These are phyloP conservation scores for Pulveroboletus sp. DNA, from an alignment of 768 basidiomycete species.

Conservation along the genomic window DNA sequence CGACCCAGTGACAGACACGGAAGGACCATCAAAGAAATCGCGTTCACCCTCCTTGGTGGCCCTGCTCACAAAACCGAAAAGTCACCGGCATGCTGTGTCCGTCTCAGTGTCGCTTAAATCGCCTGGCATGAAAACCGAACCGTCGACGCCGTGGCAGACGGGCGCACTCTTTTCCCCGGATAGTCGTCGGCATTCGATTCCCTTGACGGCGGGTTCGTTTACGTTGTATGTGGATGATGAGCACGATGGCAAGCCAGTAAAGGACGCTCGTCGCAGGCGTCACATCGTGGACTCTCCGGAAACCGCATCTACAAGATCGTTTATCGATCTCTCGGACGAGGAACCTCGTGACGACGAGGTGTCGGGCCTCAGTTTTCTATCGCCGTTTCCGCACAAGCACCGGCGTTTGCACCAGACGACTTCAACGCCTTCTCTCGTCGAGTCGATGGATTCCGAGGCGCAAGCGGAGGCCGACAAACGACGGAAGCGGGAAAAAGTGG, in stretches of 20 bases:
- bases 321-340: conserved; percentile 69
- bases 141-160: conserved; percentile 34
- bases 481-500: conserved; percentile 72
- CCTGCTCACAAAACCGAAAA: conserved; percentile 29
- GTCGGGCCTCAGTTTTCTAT: conserved; percentile 29
- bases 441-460: conserved; percentile 49
- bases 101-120: conserved; percentile 25
- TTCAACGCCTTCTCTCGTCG: conserved; percentile 46
- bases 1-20: conserved; percentile 19
- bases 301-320: conserved; percentile 39
- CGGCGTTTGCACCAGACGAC: conserved; percentile 32
- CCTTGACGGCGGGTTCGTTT: conserved; percentile 48
- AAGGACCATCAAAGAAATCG: conserved; percentile 29
- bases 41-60: conserved; percentile 25
- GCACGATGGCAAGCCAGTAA: neutral
- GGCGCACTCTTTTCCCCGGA: conserved; percentile 28
- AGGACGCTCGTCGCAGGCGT: conserved; percentile 2
- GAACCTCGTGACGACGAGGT: conserved; percentile 35
- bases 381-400: conserved; percentile 22
- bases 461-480: conserved; percentile 60
- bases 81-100: conserved; percentile 32
- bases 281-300: conserved; percentile 16
- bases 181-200: conserved; percentile 53
- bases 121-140: conserved; percentile 20
- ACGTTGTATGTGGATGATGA: conserved; percentile 23